Conservation (phyloP, 305 asterid genomes). For the Rubia peregrina region DNA sequence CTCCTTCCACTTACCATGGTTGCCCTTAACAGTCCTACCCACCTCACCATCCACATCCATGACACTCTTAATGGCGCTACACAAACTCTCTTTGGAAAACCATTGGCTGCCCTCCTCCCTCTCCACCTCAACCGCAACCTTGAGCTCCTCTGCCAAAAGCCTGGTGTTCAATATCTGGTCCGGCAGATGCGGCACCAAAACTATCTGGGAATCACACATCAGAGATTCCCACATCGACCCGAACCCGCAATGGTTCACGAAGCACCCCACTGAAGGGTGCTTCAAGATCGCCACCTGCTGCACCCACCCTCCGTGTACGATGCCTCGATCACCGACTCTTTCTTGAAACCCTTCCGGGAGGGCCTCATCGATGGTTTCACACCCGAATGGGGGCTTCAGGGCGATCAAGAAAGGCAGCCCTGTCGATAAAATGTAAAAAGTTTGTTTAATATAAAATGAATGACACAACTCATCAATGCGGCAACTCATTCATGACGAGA, state of each 20-base stretch:
- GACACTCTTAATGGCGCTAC: conserved; percentile 42
- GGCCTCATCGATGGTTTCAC: conserved; percentile 46
- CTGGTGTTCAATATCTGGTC: conserved; percentile 61
- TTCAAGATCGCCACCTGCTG: conserved; percentile 52
- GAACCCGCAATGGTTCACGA: conserved; percentile 79
- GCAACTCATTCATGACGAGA: too few relatives aligned
- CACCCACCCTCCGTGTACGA: conserved; percentile 63
- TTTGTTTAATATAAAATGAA: too few relatives aligned
- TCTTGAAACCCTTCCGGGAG: conserved; percentile 68
- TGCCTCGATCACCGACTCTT: conserved; percentile 43
- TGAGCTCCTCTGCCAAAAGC: conserved; percentile 51
- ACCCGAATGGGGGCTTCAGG: conserved; percentile 43
- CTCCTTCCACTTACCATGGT: conserved; percentile 54
- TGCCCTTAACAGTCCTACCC: conserved; percentile 36
- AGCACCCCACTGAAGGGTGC: conserved; percentile 71
- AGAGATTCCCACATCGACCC: conserved; percentile 88
- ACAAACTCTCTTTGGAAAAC: conserved; percentile 55
- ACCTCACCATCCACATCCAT: conserved; percentile 52
- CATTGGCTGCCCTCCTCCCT: conserved; percentile 45
- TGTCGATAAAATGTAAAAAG: too few relatives aligned
- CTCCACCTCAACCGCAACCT: conserved; percentile 73
- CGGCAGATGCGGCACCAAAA: conserved; percentile 52
- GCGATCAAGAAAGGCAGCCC: conserved; percentile 24
- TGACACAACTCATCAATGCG: too few relatives aligned
- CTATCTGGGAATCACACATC: conserved; percentile 56